phyloP scores from a whole-genome alignment of 2,329 filamentous ascomycete genomes.

The Alternaria atra region DNA sequence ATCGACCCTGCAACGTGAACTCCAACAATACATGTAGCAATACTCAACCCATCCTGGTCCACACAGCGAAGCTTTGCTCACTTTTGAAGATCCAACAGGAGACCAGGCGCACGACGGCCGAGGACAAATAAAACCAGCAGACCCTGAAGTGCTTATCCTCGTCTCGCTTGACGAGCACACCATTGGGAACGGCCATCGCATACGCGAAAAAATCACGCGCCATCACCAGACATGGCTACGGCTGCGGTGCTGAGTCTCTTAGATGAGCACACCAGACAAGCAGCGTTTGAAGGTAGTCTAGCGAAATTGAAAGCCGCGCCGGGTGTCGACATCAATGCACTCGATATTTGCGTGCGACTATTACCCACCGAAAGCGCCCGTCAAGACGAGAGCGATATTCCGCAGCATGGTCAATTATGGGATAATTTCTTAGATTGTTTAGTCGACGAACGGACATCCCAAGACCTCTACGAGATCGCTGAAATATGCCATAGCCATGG shows the following conservation, averaged over 20 bases:
- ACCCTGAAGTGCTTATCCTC: not conserved
- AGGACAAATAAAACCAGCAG: not conserved
- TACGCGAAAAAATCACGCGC: not conserved
- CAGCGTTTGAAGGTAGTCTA: constrained; percentile 36
- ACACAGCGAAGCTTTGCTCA: not conserved
- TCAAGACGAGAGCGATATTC: not conserved
- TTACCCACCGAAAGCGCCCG: constrained; percentile 17
- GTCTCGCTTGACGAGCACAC: not conserved
- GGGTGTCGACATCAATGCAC: constrained; percentile 30
- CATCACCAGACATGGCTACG: constrained; percentile 13
- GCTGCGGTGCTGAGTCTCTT: constrained; percentile 35
- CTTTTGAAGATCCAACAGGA: not conserved
- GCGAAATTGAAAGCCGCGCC: constrained; percentile 24
- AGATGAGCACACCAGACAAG: constrained; percentile 28
- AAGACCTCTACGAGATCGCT: constrained; percentile 36
- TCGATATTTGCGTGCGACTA: constrained; percentile 33
- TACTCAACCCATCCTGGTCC: not conserved
- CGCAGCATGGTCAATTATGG: constrained; percentile 20
- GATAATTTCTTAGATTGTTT: constrained; percentile 32
- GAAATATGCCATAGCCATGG: constrained; percentile 34
- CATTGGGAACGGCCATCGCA: not conserved
- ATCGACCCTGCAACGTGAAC: constrained; percentile 1
- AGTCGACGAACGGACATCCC: constrained; percentile 18
- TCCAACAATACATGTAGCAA: not conserved
- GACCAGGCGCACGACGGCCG: not conserved